phyloP scores from a whole-genome alignment of 2,329 filamentous ascomycete species.

The Aspergillus amoenus region DNA sequence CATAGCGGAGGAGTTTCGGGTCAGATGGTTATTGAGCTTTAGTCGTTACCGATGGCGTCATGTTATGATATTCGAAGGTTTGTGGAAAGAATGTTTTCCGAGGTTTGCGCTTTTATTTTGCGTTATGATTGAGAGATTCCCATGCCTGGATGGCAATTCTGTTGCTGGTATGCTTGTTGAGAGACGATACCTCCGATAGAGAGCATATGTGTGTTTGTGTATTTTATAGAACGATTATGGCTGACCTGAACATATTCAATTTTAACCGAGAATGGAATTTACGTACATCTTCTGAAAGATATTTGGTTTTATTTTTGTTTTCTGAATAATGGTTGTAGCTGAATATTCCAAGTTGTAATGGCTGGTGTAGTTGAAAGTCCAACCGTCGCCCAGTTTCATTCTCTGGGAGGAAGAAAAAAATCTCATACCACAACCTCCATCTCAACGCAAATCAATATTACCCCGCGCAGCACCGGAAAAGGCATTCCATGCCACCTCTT shows the following conservation, averaged over 20 bases:
- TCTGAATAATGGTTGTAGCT: background rate
- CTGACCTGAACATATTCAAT: background rate
- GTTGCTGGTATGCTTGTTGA: slow-evolving; percentile 2
- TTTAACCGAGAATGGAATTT: background rate
- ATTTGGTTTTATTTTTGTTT: background rate
- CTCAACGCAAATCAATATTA: background rate
- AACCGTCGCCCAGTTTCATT: background rate
- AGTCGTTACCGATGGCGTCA: slow-evolving; percentile 29
- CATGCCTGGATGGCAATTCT: background rate
- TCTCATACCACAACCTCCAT: slow-evolving; percentile 6
- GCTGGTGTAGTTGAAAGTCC: background rate
- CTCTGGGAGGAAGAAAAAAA: slow-evolving; percentile 10
- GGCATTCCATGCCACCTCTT: background rate
- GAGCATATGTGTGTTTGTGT: slow-evolving; percentile 8
- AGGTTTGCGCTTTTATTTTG: slow-evolving; percentile 6
- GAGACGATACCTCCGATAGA: slow-evolving; percentile 5
- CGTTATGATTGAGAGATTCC: slow-evolving; percentile 1
- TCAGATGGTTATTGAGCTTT: slow-evolving; percentile 20
- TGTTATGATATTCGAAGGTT: slow-evolving; percentile 15
- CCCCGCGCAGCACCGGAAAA: background rate
- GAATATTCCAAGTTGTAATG: background rate
- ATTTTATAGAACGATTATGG: slow-evolving; percentile 10
- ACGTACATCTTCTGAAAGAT: background rate
- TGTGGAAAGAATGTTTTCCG: slow-evolving; percentile 8
- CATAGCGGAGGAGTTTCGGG: slow-evolving; percentile 40